Evolutionary conservation across 805 yeast species (phyloP), one percentile per base, ranked within the genome.

Genomic region (Saturnispora hagleri): DNA sequence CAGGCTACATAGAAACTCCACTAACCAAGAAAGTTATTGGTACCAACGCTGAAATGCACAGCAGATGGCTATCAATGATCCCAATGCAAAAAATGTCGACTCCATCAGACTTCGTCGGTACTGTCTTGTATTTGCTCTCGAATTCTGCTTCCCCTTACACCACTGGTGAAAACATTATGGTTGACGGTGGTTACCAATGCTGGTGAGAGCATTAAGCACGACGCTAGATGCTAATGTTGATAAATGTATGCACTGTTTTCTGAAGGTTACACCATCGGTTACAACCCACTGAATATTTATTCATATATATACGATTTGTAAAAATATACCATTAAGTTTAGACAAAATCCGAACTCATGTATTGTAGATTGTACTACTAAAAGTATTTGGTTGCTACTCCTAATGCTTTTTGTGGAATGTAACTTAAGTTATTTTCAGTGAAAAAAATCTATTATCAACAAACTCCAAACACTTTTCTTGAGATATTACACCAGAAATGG

Each of bases 51-150:
- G 73, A 76, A 35, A 71, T 85, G 76, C 82, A 82, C 68, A 77
- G 81, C 48, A 75, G 80, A 51, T 85, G 91, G 91, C 84, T 82
- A 62, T 67, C 79, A 28, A 79, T 79, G 68, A 74, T 82, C 51
- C 95, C 95, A 62, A 75, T 82, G 80, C 79, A 79, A 63, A 79
- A 95, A 72, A 81, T 87, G 86, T 90, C 95, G 41, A 88, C 83
- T 61, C 91, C 93, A 55, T 76, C 81, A 63, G 95, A 86, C 69
- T 84, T 86, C 64, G 84, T 84, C 40, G 95, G 95, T 40, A 75
- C 87, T 35, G 74, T 84, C 52, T 70, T 87, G 56, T 87, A 84
- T 73, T 74, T 86, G 72, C 82, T 90, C 26, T 76, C 86, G 38
- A 78, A 79, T 52, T 60, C 79, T 46, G 93, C 91, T 8, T 77